phyloP scores from a whole-genome alignment of 2,329 filamentous ascomycete species.

The Ophiostoma montium region DNA sequence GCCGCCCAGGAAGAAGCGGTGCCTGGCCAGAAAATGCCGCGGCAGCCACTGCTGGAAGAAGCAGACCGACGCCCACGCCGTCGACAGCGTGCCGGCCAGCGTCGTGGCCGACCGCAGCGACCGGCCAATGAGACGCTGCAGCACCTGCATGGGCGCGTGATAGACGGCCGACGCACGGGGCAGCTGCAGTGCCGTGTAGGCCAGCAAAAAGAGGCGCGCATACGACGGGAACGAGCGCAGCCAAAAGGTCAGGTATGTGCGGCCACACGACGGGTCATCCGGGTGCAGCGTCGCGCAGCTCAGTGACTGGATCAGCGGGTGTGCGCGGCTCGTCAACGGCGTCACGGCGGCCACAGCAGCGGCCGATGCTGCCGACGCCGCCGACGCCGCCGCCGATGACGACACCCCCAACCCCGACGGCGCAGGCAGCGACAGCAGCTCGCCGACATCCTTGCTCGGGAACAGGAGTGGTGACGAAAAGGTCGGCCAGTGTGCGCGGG shows the following conservation, averaged over 20 bases:
- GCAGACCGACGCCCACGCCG: conserved; percentile 79
- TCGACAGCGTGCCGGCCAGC: conserved; percentile 69
- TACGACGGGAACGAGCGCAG: conserved; percentile 68
- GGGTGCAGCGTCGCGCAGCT: conserved; percentile 88
- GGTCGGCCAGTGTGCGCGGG: conserved; percentile 69
- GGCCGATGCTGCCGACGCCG: background rate
- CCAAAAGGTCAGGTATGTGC: conserved; percentile 79
- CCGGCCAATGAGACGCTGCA: conserved; percentile 51
- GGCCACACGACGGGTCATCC: conserved; percentile 71
- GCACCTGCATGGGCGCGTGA: conserved; percentile 49
- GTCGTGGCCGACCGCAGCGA: conserved; percentile 67
- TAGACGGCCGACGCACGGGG: conserved; percentile 51
- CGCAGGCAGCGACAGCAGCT: conserved; percentile 54
- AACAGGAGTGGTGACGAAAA: conserved; percentile 82
- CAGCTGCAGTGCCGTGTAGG: conserved; percentile 59
- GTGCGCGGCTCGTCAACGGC: conserved; percentile 69
- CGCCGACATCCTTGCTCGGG: conserved; percentile 46
- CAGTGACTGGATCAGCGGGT: conserved; percentile 71
- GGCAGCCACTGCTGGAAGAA: conserved; percentile 74
- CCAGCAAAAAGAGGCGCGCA: conserved; percentile 60
- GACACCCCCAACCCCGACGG: conserved; percentile 63
- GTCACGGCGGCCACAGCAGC: conserved; percentile 52
- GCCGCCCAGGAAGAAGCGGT: conserved; percentile 82
- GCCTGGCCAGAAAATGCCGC: conserved; percentile 57
- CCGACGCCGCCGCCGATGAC: conserved; percentile 39